Evolutionary conservation across 2,329 filamentous ascomycete genomes (phyloP), one percentile per base, ranked within the genome.

Genomic region (Gaeumannomyces tritici): DNA sequence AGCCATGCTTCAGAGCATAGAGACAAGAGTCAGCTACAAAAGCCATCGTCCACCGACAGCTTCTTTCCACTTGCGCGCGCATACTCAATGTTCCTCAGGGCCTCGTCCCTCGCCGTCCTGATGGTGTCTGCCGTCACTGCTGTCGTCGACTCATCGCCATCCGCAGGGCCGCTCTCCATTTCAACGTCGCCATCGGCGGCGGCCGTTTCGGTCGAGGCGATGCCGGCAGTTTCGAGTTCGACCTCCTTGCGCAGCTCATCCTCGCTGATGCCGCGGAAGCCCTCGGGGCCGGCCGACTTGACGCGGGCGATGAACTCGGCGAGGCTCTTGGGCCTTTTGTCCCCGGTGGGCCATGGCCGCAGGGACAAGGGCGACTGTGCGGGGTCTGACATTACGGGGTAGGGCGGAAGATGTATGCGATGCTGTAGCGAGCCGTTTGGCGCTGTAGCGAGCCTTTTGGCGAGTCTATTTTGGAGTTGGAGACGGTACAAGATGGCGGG

Each of bases 231-330:
- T 55, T 56, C 54, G 29, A 33, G 70, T 24, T 70, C 75, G 61
- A 95, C 87, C 69, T 95, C 88, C 47, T 87, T 83, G 60, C 82
- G 82, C 51, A 98, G 77, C 56, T 85, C 82, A 60, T 86, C 82
- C 73, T 96, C 90, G 60, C 86, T 90, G 66, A 98, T 80, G 68
- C 87, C 81, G 64, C 91, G 88, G 72, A 98, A 96, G 28, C 91
- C 90, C 18, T 90, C 91, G 64, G 89, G 87, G 69, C 96, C 87
- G 56, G 79, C 75, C 42, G 42, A 51, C 67, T 92, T 89, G 70
- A 96, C 88, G 67, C 93, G 91, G 63, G 83, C 78, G 67, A 97
- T 91, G 67, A 93, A 88, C 58, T 89, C 83, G 63, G 83, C 80
- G n/a, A 97, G 79, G 58, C 80, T 83, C 70, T 83, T 84, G 35